These are phyloP conservation scores for Backusella circina DNA, from an alignment of 192 early-diverging fungal genomes.

Conservation along the genomic window DNA sequence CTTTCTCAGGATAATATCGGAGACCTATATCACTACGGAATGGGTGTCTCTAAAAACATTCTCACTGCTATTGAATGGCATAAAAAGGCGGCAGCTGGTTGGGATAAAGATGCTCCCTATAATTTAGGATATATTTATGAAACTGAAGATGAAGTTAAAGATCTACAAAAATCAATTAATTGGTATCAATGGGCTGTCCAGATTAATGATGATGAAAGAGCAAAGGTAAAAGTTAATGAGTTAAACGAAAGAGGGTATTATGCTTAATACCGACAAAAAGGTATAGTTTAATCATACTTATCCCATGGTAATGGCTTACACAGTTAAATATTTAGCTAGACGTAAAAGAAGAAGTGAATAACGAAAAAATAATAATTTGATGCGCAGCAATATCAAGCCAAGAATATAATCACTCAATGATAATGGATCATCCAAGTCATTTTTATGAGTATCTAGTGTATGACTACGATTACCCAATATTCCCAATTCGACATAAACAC, in stretches of 20 bases:
- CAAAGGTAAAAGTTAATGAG: neutral
- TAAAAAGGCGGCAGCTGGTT: neutral
- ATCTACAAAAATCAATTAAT: neutral
- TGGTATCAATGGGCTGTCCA: neutral
- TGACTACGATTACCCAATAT: no score
- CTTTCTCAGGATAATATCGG: neutral
- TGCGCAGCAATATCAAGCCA: no score
- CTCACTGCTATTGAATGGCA: neutral
- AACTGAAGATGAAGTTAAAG: neutral
- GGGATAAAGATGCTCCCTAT: neutral
- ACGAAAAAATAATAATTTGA: no score
- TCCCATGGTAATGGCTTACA: no score
- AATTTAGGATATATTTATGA: neutral
- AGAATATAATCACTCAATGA: no score
- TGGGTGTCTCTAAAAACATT: neutral
- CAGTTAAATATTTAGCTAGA: no score
- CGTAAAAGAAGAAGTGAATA: no score
- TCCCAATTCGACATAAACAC: no score
- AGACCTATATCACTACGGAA: neutral
- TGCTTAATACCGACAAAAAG: neutral
- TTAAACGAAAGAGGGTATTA: neutral
- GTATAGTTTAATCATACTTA: neutral
- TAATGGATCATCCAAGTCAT: no score
- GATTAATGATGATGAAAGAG: neutral
- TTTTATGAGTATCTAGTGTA: no score